Evolutionary conservation across 2,329 filamentous ascomycete species (phyloP).

Genomic region (Aspergillus sergii): DNA sequence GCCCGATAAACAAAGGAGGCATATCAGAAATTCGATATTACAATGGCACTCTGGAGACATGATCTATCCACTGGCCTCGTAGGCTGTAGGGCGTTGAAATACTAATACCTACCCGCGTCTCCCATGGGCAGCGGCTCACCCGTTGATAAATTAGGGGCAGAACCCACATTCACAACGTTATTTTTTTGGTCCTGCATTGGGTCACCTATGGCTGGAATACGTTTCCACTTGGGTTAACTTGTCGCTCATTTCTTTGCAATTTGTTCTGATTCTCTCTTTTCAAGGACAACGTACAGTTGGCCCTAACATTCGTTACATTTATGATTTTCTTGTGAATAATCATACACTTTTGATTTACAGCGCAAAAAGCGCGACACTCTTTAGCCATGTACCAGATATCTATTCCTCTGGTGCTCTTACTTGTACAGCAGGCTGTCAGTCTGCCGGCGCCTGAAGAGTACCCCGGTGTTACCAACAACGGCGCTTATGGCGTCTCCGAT

Average conservation of each 20-base stretch:
- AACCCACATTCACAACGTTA: not conserved
- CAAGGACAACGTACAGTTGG: not conserved
- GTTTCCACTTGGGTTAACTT: not conserved
- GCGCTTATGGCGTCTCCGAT: not conserved
- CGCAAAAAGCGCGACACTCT: not conserved
- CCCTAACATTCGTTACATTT: not conserved
- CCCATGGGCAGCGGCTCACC: not conserved
- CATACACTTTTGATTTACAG: not conserved
- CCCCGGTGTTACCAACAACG: not conserved
- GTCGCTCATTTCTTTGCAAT: not conserved
- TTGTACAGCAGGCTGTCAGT: not conserved
- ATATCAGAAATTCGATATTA: not conserved
- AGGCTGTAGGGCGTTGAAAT: not conserved
- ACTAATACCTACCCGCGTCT: not conserved
- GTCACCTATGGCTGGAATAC: not conserved
- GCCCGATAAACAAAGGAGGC: not conserved
- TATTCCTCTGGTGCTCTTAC: not conserved
- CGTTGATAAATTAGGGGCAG: not conserved
- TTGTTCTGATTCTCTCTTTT: not conserved
- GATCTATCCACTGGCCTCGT: not conserved
- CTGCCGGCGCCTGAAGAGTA: not conserved
- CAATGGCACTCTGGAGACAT: not conserved
- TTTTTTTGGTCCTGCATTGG: not conserved
- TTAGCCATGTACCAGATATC: not conserved
- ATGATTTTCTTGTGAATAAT: not conserved